Conservation (phyloP, 345 rosid species). For the Acer campestre region DNA sequence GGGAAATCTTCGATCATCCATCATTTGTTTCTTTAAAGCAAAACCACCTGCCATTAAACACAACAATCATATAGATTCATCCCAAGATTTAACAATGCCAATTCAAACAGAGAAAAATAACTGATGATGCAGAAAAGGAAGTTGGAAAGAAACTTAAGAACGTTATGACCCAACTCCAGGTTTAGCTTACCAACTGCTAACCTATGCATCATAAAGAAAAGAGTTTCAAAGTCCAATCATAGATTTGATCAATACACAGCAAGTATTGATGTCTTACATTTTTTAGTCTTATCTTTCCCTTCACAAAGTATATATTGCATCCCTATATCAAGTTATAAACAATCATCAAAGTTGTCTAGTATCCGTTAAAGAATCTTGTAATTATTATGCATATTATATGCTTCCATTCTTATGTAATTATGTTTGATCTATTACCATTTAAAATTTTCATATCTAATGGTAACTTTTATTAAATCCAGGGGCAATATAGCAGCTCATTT, state of each 20-base stretch:
- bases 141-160: not conserved
- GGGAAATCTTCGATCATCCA: conserved; percentile 89
- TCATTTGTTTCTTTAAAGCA: conserved; percentile 86
- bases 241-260: not conserved
- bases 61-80: conserved; percentile 4
- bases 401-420: too few species aligned
- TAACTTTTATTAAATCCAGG: not conserved
- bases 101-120: conserved; percentile 10
- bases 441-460: not conserved
- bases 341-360: not conserved
- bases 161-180: not conserved
- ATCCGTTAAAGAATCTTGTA: not conserved
- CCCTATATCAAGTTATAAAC: not conserved
- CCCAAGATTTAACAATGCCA: not conserved
- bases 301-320: not conserved
- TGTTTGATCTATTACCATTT: too few species aligned
- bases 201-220: not conserved
- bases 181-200: not conserved
- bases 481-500: not conserved
- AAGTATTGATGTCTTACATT: not conserved
- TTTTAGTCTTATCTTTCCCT: not conserved
- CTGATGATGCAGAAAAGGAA: not conserved
- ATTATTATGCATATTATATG: too few species aligned
- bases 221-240: not conserved
- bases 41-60: conserved; percentile 65